Conservation (phyloP, 345 rosid species). For the Brassica rapa region DNA sequence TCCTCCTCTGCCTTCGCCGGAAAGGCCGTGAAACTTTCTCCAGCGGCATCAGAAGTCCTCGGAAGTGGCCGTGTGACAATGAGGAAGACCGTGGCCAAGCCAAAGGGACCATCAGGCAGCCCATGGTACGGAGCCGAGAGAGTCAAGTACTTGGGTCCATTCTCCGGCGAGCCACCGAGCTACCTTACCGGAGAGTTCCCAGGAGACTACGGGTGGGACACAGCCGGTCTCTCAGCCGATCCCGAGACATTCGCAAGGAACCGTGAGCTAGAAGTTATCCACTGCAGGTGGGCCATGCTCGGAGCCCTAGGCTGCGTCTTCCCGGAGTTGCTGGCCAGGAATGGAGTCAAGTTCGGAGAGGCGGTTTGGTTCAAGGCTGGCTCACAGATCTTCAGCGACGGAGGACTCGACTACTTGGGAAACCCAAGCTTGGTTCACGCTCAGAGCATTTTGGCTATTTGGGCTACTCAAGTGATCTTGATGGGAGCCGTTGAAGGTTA, state of each 20-base stretch:
- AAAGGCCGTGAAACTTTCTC: constrained; percentile 52
- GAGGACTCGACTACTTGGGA: constrained; percentile 81
- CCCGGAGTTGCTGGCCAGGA: constrained; percentile 59
- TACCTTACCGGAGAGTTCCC: constrained; percentile 73
- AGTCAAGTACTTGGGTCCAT: constrained; percentile 21
- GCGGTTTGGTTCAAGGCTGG: constrained; percentile 67
- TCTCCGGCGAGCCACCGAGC: constrained; percentile 57
- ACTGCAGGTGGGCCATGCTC: constrained; percentile 55
- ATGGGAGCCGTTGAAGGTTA: constrained; percentile 89
- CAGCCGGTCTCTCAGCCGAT: constrained; percentile 54
- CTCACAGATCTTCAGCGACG: constrained; percentile 75
- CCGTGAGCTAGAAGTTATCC: constrained; percentile 57
- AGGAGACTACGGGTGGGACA: constrained; percentile 67
- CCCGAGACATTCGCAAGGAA: constrained; percentile 59
- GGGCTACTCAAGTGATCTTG: constrained; percentile 70
- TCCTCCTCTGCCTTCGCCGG: constrained; percentile 70
- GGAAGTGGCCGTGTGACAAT: constrained; percentile 61
- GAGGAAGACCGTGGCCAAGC: constrained; percentile 52
- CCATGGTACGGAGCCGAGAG: constrained; percentile 80
- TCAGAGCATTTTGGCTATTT: constrained; percentile 78
- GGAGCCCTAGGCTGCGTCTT: constrained; percentile 56
- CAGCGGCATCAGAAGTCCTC: constrained; percentile 45
- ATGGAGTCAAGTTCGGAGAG: constrained; percentile 54
- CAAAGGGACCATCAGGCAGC: constrained; percentile 50
- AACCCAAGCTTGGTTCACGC: constrained; percentile 84